Evolutionary conservation across 2,329 filamentous ascomycete genomes (phyloP), one percentile per base, ranked within the genome.

Genomic region (Cercospora zeae-maydis): DNA sequence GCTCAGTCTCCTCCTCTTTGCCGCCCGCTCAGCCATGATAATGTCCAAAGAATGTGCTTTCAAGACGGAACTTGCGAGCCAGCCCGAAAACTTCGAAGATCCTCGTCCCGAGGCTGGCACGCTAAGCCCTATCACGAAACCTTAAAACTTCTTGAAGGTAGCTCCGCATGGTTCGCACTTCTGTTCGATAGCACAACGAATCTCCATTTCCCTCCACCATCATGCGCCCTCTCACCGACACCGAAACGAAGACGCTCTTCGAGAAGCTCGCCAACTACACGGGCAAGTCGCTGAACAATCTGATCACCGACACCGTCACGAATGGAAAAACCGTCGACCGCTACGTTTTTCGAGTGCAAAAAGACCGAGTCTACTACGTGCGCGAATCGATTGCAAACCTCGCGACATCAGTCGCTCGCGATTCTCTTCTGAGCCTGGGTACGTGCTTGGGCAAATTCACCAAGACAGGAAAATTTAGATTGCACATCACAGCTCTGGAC

Each of bases 361-460:
- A 89, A 70, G 87, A 86, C 72, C 86, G 93, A 67, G 91, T 96
- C 69, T 98, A 96, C 83, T 98, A 98, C 74, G 90, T 97, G 45
- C 88, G 90, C 65, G 87, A 96, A 67, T 92, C 90, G 1, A 84
- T 98, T 63, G 93, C 93, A 65, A 98, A 98, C 77, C 82, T 98
- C 39, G 93, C 95, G 33, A 96, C 91, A 4, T 92, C 89, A 21
- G 86, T 98, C 67, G 85, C 90, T 37, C 88, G 92, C 70, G 88
- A 91, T 69, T 89, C 88, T 74, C 85, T 98, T 1, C 85, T 97
- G 57, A 93, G 89, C 0, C 81, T 96, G n/a, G 93, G 93, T 27
- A 93, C 89, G 24, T 97, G 93, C 75, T 80, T 98, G 11, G 92
- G 92, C 73, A 96, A 97, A 76, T 96, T 97, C 81, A 97, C 93